These are phyloP conservation scores for Talaromyces albobiverticillius DNA, from an alignment of 2,329 filamentous ascomycete species.

Conservation along the genomic window DNA sequence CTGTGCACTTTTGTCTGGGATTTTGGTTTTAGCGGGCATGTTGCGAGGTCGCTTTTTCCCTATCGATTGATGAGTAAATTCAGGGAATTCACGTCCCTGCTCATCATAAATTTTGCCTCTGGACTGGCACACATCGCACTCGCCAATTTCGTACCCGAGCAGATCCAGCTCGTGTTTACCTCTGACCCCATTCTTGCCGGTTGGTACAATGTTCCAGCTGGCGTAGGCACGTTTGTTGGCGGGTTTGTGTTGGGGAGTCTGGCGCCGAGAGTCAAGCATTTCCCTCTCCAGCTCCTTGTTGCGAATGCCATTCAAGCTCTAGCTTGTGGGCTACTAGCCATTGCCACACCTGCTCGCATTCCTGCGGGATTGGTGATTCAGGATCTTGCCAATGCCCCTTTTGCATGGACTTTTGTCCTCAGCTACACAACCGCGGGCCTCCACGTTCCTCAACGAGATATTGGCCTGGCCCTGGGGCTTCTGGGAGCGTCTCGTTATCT, in stretches of 20 bases:
- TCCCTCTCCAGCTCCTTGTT: background rate
- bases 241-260: background rate
- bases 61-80: conserved; percentile 1
- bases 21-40: conserved; percentile 1
- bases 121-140: background rate
- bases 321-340: background rate
- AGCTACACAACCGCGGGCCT: background rate
- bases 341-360: background rate
- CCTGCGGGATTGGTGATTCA: background rate
- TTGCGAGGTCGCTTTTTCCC: background rate
- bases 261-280: background rate
- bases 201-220: background rate
- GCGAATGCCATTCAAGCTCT: background rate
- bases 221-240: background rate
- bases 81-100: background rate
- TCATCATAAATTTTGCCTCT: background rate
- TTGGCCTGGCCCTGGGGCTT: conserved; percentile 1
- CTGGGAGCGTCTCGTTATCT: conserved; percentile 1
- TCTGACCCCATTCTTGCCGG: background rate
- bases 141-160: background rate
- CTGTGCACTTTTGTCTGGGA: conserved; percentile 1
- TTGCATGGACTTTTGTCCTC: background rate
- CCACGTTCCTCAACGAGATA: conserved; percentile 5
- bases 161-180: background rate
- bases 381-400: background rate